Conservation (phyloP, 805 yeast species). For the Candida morakotiae region DNA sequence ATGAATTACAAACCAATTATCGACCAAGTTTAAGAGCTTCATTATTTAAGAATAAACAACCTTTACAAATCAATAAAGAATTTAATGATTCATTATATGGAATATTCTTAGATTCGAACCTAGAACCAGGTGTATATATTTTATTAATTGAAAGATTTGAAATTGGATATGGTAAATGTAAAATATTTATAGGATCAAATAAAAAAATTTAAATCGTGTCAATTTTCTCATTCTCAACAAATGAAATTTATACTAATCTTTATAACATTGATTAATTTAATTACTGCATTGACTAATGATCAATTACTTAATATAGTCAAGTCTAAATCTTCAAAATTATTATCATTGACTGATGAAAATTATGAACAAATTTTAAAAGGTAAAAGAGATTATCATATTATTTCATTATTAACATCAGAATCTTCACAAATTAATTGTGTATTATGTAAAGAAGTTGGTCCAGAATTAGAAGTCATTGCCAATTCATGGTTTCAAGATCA, state of each 20-base stretch:
- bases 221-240: background rate
- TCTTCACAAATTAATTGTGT: slow-evolving; percentile 71
- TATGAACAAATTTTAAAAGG: slow-evolving; percentile 55
- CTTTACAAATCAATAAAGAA: slow-evolving; percentile 29
- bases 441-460: slow-evolving; percentile 67
- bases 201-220: slow-evolving; percentile 6
- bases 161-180: slow-evolving; percentile 36
- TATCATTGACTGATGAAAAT: slow-evolving; percentile 53
- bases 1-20: slow-evolving; percentile 22
- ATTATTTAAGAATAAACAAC: slow-evolving; percentile 27
- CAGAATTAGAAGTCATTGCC: slow-evolving; percentile 60
- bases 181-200: slow-evolving; percentile 34
- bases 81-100: slow-evolving; percentile 46
- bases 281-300: slow-evolving; percentile 19
- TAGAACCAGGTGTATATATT: slow-evolving; percentile 29
- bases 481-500: slow-evolving; percentile 52
- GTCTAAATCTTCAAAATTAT: slow-evolving; percentile 15
- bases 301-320: slow-evolving; percentile 19
- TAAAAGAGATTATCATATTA: slow-evolving; percentile 65
- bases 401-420: slow-evolving; percentile 69
- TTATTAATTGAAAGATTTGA: slow-evolving; percentile 49
- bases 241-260: slow-evolving; percentile 5
- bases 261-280: slow-evolving; percentile 11
- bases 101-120: slow-evolving; percentile 26
- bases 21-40: slow-evolving; percentile 47